Conservation (phyloP, 192 early-diverging fungal species). For the Nowakowskiella sp. region DNA sequence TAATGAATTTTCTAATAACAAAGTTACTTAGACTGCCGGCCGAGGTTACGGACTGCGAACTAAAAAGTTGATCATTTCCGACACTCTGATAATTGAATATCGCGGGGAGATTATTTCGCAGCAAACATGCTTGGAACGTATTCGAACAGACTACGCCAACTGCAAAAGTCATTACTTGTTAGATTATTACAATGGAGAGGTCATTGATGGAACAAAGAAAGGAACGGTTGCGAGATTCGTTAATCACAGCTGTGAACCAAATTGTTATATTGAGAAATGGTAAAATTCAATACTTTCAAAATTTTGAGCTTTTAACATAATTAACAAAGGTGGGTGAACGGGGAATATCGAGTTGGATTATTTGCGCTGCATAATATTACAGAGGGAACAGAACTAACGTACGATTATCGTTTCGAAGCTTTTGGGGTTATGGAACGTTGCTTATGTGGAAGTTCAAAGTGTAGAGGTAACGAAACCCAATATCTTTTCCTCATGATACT, state of each 20-base stretch:
- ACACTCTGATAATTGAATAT: slow-evolving; percentile 67
- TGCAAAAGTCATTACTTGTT: slow-evolving; percentile 71
- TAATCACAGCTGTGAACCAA: slow-evolving; percentile 78
- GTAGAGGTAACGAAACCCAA: slow-evolving; percentile 50
- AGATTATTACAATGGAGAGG: slow-evolving; percentile 63
- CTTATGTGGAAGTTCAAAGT: slow-evolving; percentile 57
- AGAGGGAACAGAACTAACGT: slow-evolving; percentile 60
- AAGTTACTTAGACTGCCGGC: slow-evolving; percentile 39
- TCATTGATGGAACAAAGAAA: slow-evolving; percentile 69
- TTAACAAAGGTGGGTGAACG: slow-evolving; percentile 46
- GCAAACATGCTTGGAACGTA: slow-evolving; percentile 57
- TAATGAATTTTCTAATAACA: neutral
- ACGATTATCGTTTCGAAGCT: slow-evolving; percentile 75
- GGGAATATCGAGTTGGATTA: slow-evolving; percentile 66
- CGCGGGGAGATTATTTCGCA: slow-evolving; percentile 73
- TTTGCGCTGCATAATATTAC: slow-evolving; percentile 65
- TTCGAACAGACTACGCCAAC: slow-evolving; percentile 58
- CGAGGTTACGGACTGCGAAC: slow-evolving; percentile 69
- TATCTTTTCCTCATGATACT: neutral
- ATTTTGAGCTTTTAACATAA: slow-evolving; percentile 2
- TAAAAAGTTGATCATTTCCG: slow-evolving; percentile 38
- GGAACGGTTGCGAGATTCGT: slow-evolving; percentile 77
- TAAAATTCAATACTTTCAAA: slow-evolving; percentile 17
- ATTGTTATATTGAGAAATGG: slow-evolving; percentile 89
- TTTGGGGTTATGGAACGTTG: slow-evolving; percentile 64